phyloP scores from a whole-genome alignment of 78 protist genomes.

The Trichosphaerium sp. region DNA sequence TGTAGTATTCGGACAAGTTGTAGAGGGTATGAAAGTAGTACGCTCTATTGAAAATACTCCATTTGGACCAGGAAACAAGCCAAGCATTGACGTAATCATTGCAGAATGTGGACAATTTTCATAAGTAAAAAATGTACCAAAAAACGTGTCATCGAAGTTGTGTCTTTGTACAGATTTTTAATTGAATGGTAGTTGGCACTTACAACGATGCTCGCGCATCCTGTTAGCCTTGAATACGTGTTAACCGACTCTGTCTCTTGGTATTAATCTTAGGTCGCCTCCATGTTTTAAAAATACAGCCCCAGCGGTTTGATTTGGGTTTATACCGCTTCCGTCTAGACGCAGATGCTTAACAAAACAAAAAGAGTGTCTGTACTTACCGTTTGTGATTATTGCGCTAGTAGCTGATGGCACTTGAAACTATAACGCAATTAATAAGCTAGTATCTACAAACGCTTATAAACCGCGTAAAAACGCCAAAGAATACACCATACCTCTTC shows the following conservation, averaged over 20 bases:
- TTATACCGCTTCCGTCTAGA: constrained; percentile 81
- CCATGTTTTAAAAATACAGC: constrained; percentile 79
- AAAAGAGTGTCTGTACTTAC: not conserved
- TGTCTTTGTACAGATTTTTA: no score
- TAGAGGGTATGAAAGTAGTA: constrained; percentile 69
- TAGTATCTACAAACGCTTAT: no score
- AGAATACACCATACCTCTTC: constrained; percentile 47
- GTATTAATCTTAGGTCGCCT: constrained; percentile 67
- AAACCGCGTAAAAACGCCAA: not conserved
- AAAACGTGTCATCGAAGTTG: no score
- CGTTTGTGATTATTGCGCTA: constrained; percentile 69
- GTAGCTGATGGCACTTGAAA: constrained; percentile 55
- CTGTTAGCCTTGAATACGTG: not conserved
- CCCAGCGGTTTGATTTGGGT: constrained; percentile 78
- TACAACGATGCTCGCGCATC: no score
- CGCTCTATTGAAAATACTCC: constrained; percentile 57
- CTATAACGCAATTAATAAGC: constrained; percentile 14
- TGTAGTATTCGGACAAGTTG: constrained; percentile 68
- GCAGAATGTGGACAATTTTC: constrained; percentile 71
- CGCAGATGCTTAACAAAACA: not conserved
- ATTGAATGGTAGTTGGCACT: no score
- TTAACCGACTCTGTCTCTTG: constrained; percentile 75
- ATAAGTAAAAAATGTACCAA: not conserved
- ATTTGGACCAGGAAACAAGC: constrained; percentile 39
- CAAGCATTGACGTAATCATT: constrained; percentile 49